phyloP scores from a whole-genome alignment of 1,284 basidiomycete species.

The Moniliella sp. region DNA sequence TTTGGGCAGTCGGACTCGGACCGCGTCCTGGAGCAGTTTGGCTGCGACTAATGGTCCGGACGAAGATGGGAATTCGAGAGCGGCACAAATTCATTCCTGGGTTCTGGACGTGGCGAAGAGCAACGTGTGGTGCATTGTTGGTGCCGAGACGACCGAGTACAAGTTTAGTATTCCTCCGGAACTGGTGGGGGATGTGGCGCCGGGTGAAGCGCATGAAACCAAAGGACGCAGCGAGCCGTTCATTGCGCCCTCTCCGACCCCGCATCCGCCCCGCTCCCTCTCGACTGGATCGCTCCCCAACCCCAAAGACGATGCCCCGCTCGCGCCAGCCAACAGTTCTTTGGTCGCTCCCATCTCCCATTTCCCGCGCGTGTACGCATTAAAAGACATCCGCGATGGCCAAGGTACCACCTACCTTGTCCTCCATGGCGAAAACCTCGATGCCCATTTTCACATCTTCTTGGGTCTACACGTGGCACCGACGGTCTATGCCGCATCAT shows the following conservation, averaged over 20 bases:
- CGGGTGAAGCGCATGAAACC: constrained; percentile 8
- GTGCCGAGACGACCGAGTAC: constrained; percentile 46
- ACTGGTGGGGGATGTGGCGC: constrained; percentile 19
- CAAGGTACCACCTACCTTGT: too few relatives aligned
- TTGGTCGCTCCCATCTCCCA: constrained; percentile 56
- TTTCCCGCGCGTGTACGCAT: constrained; percentile 2
- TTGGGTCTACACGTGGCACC: constrained; percentile 69
- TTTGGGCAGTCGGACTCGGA: too few relatives aligned
- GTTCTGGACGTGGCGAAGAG: constrained; percentile 36
- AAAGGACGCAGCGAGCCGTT: constrained; percentile 5
- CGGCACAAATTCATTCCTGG: constrained; percentile 8
- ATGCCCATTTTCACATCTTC: constrained; percentile 59
- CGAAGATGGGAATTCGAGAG: constrained; percentile 14
- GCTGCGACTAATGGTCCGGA: constrained; percentile 6
- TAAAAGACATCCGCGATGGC: constrained; percentile 50
- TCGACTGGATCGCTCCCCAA: constrained; percentile 20
- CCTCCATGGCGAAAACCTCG: constrained; percentile 71
- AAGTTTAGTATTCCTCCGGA: constrained; percentile 2
- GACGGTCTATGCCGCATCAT: constrained; percentile 68
- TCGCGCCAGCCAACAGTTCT: background rate
- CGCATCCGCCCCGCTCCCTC: constrained; percentile 35
- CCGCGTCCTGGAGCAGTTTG: too few relatives aligned
- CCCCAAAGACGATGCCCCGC: constrained; percentile 55
- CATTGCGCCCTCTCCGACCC: constrained; percentile 15
- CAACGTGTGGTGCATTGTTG: constrained; percentile 77